Evolutionary conservation across 768 basidiomycete species (phyloP).

Genomic region (Inosperma sp.): DNA sequence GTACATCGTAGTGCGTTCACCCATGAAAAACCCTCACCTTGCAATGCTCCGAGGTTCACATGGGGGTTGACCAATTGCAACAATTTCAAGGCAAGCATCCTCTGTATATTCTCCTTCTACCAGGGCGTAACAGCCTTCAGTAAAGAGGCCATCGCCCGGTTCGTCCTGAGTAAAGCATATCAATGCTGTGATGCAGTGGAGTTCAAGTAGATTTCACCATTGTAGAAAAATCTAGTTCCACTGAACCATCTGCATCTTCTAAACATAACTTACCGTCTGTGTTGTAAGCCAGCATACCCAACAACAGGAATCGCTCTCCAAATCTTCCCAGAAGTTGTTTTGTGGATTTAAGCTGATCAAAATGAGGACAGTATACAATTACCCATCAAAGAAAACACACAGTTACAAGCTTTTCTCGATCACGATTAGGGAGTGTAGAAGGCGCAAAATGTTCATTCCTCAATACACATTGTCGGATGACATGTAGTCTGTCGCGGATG

Average conservation of each 20-base stretch:
- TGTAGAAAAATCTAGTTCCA: constrained; percentile 83
- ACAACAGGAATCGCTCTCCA: constrained; percentile 84
- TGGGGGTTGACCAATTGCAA: constrained; percentile 96
- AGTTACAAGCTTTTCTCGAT: constrained; percentile 84
- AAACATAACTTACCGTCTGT: constrained; percentile 89
- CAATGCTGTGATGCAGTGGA: not conserved
- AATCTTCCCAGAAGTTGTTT: constrained; percentile 92
- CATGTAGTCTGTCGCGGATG: constrained; percentile 78
- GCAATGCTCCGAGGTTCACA: constrained; percentile 86
- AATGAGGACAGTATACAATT: not conserved
- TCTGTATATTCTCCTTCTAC: constrained; percentile 97
- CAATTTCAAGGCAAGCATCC: constrained; percentile 80
- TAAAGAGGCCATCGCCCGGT: constrained; percentile 93
- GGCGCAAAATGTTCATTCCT: constrained; percentile 98
- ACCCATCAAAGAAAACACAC: constrained; percentile 38
- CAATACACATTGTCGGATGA: constrained; percentile 89
- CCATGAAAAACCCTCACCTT: constrained; percentile 44
- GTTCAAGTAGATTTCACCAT: constrained; percentile 48
- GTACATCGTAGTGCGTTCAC: not conserved
- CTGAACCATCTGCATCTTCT: constrained; percentile 90
- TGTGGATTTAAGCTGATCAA: constrained; percentile 88
- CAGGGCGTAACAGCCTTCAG: constrained; percentile 92
- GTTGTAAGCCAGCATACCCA: constrained; percentile 87
- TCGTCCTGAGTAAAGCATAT: constrained; percentile 48
- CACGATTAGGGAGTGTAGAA: constrained; percentile 85